Conservation (phyloP, 129 eudicot genomes). For the Cynara cardunculus region DNA sequence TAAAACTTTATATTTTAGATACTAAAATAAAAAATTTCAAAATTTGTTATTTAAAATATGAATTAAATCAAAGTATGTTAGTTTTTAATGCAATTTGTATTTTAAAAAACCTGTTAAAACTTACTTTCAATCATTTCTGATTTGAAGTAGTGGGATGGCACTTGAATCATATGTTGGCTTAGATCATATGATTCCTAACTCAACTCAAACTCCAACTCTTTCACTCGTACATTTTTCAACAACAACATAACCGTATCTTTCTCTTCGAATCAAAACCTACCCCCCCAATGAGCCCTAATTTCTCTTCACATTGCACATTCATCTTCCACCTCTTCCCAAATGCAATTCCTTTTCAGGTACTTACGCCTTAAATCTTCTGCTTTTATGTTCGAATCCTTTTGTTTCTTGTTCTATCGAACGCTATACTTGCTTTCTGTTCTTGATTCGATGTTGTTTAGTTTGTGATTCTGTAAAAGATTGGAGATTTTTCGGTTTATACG, state of each 20-base stretch:
- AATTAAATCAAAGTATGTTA: too few species aligned
- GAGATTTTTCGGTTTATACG: conserved; percentile 9
- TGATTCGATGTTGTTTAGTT: not conserved
- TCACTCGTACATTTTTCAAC: conserved; percentile 7
- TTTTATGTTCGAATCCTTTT: not conserved
- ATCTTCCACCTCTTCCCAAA: not conserved
- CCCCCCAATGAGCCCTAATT: conserved; percentile 23
- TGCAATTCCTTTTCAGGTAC: conserved; percentile 22
- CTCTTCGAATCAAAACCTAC: conserved; percentile 14
- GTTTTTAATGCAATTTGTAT: too few species aligned
- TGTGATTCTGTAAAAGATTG: conserved; percentile 13
- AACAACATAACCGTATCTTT: conserved; percentile 23
- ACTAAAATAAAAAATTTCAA: too few species aligned
- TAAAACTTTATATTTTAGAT: too few species aligned
- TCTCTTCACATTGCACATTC: not conserved
- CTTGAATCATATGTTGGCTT: not conserved
- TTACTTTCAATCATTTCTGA: too few species aligned
- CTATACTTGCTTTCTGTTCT: not conserved
- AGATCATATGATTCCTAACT: conserved; percentile 16
- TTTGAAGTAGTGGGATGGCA: not conserved
- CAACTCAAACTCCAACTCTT: conserved; percentile 16
- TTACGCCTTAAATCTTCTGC: not conserved
- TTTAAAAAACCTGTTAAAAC: too few species aligned
- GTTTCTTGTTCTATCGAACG: not conserved
- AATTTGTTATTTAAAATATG: too few species aligned